Evolutionary conservation across 2,329 filamentous ascomycete species (phyloP).

Genomic region (Claviceps sorghi): DNA sequence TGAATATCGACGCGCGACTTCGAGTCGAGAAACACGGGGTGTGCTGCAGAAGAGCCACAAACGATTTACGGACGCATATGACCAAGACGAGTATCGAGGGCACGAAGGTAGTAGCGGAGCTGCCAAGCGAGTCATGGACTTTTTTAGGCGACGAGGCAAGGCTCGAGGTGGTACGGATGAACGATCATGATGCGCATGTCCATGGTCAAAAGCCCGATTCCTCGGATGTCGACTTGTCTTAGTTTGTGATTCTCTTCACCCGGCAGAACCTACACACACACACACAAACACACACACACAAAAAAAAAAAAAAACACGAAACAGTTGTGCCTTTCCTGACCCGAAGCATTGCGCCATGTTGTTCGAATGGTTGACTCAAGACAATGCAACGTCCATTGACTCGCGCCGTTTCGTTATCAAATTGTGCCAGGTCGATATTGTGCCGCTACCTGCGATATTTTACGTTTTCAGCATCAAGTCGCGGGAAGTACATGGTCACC

Average conservation of each 20-base stretch:
- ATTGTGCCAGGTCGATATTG: background rate
- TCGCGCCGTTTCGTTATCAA: background rate
- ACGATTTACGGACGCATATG: slow-evolving; percentile 79
- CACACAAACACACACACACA: no score
- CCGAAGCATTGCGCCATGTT: background rate
- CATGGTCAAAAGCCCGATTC: background rate
- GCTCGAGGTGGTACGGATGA: slow-evolving; percentile 49
- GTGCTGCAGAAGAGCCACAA: slow-evolving; percentile 75
- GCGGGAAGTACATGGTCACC: background rate
- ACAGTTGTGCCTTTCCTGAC: no score
- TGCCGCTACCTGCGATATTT: background rate
- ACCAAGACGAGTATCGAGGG: slow-evolving; percentile 50
- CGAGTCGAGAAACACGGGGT: slow-evolving; percentile 28
- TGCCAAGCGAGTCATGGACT: slow-evolving; percentile 92
- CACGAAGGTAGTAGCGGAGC: slow-evolving; percentile 75
- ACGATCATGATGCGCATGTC: slow-evolving; percentile 17
- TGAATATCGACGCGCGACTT: slow-evolving; percentile 24
- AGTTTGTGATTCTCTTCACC: no score
- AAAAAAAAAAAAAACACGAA: no score
- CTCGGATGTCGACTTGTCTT: background rate
- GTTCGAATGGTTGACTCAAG: background rate
- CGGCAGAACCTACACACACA: no score
- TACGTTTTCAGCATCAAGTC: background rate
- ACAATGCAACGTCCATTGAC: background rate
- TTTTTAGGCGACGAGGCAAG: slow-evolving; percentile 79